phyloP scores from a whole-genome alignment of 768 basidiomycete genomes.

The Inosperma sp. region DNA sequence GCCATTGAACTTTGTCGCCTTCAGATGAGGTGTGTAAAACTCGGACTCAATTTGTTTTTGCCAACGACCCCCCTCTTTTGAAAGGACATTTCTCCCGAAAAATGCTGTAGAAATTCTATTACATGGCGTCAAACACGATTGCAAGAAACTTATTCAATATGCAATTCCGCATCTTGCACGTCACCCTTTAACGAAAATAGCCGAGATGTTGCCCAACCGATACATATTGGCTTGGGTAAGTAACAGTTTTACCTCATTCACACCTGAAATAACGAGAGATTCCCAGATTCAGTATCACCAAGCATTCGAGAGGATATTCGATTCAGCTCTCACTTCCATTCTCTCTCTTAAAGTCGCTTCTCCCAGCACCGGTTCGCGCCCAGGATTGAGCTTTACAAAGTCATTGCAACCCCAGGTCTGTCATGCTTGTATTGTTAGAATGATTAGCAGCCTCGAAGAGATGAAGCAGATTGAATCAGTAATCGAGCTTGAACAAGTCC shows the following conservation, averaged over 20 bases:
- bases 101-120: conserved; percentile 21
- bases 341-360: conserved; percentile 7
- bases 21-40: conserved; percentile 23
- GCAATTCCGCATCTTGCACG: conserved; percentile 20
- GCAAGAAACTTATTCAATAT: conserved; percentile 19
- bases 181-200: conserved; percentile 14
- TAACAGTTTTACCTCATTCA: neutral
- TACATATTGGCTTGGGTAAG: conserved; percentile 26
- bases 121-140: conserved; percentile 26
- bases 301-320: conserved; percentile 7
- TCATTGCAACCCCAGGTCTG: conserved; percentile 6
- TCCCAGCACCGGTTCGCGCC: neutral
- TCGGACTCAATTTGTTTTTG: conserved; percentile 4
- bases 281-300: conserved; percentile 5
- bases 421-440: conserved; percentile 3
- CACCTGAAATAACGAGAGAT: neutral
- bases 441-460: conserved; percentile 8
- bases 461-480: conserved; percentile 6
- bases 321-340: conserved; percentile 3
- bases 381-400: conserved; percentile 2
- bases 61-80: neutral
- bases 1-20: conserved; percentile 26
- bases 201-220: conserved; percentile 17
- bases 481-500: conserved; percentile 1
- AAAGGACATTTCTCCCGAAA: conserved; percentile 10